Conservation (phyloP, 352 stramenopile species). For the Phytophthora quininea region DNA sequence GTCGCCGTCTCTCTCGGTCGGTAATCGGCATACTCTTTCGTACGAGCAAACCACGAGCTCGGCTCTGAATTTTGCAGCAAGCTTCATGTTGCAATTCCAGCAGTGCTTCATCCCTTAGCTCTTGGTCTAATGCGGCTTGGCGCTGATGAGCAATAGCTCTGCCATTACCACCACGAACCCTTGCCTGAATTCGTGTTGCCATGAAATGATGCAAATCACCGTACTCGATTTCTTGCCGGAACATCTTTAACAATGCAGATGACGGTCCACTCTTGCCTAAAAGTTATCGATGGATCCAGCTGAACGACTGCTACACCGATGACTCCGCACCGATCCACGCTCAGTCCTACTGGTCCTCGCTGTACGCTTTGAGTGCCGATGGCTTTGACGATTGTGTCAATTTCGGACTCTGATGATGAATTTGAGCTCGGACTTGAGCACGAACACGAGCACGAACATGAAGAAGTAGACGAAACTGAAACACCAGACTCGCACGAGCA, state of each 20-base stretch:
- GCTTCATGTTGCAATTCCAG: conserved; percentile 42
- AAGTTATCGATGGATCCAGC: conserved; percentile 5
- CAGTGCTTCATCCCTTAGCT: conserved; percentile 52
- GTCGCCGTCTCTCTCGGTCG: conserved; percentile 17
- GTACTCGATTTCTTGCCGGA: conserved; percentile 20
- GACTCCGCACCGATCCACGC: neutral
- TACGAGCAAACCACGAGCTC: conserved; percentile 41
- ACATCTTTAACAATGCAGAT: conserved; percentile 6
- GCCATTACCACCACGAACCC: conserved; percentile 37
- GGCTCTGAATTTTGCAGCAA: conserved; percentile 47
- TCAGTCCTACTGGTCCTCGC: neutral
- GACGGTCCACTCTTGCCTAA: conserved; percentile 13
- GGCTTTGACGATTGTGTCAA: conserved; percentile 2
- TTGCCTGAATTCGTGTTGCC: conserved; percentile 49
- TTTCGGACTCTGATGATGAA: conserved; percentile 19
- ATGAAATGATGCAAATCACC: conserved; percentile 32
- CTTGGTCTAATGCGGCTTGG: conserved; percentile 33
- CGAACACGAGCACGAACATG: conserved; percentile 27
- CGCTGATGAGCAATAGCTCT: conserved; percentile 21
- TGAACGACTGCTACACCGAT: conserved; percentile 6
- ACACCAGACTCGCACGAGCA: conserved; percentile 18
- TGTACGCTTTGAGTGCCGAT: conserved; percentile 6
- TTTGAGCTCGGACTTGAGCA: conserved; percentile 30
- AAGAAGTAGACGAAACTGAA: conserved; percentile 13
- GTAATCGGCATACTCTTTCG: conserved; percentile 31